Evolutionary conservation across 2,329 filamentous ascomycete genomes (phyloP).

Genomic region (Hymenoscyphus salicellus): DNA sequence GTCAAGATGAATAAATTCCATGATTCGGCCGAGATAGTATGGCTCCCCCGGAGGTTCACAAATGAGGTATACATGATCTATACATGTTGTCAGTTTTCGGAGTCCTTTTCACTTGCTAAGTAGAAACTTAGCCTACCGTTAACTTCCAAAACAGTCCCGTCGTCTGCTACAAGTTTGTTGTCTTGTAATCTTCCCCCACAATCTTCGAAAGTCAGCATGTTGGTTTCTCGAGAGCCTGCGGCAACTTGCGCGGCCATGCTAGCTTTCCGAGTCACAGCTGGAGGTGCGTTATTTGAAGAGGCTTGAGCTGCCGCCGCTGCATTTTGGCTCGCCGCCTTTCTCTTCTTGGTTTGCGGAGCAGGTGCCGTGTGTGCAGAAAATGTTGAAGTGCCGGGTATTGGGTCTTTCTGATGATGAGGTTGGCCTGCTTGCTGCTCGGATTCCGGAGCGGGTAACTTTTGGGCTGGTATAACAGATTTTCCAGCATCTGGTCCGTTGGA

Average conservation of each 20-base stretch:
- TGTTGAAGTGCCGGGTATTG: conserved; percentile 56
- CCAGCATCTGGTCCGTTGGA: conserved; percentile 19
- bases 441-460: conserved; percentile 40
- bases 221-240: conserved; percentile 56
- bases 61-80: conserved; percentile 89
- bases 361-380: conserved; percentile 48
- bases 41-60: conserved; percentile 97
- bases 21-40: conserved; percentile 95
- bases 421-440: conserved; percentile 30
- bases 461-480: conserved; percentile 32
- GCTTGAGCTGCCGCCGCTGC: conserved; percentile 18
- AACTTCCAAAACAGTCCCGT: conserved; percentile 76
- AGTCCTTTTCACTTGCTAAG: background rate
- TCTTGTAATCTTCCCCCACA: conserved; percentile 66
- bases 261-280: conserved; percentile 15
- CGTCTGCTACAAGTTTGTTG: conserved; percentile 80
- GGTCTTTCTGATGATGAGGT: conserved; percentile 41
- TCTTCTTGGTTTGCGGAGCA: conserved; percentile 66
- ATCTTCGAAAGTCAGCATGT: conserved; percentile 84
- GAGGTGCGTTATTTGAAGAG: conserved; percentile 14
- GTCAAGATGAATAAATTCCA: conserved; percentile 89
- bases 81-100: background rate
- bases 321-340: conserved; percentile 61
- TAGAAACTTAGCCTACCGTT: conserved; percentile 65
- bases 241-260: conserved; percentile 21